These are phyloP conservation scores for Aspergillus ostianus DNA, from an alignment of 495 filamentous ascomycete species.

Conservation along the genomic window DNA sequence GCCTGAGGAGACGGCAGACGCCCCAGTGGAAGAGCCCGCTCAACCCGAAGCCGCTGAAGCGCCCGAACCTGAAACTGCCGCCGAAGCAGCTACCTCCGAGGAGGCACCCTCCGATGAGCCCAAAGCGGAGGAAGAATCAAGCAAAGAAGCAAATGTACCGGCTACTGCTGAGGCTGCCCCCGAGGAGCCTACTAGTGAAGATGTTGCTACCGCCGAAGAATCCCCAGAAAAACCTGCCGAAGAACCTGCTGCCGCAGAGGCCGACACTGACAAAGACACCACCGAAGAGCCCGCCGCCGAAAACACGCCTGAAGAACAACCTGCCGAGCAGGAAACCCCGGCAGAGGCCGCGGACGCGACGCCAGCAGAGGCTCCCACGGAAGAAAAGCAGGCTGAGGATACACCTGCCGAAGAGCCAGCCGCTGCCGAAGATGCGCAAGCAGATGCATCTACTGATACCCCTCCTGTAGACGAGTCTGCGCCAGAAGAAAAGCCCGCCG, in stretches of 20 bases:
- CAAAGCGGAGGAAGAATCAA: conserved; percentile 1
- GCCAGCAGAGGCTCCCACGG: neutral
- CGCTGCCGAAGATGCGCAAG: conserved; percentile 5
- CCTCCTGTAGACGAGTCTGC: conserved; percentile 8
- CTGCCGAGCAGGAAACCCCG: conserved; percentile 15
- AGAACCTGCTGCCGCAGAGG: conserved; percentile 14
- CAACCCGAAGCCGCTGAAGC: neutral
- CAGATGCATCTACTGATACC: conserved; percentile 11
- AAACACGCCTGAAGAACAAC: neutral
- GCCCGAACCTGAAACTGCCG: neutral
- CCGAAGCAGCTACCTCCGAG: neutral
- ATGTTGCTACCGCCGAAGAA: conserved; percentile 14
- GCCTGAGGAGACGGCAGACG: conserved; percentile 5
- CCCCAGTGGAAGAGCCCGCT: conserved; percentile 2
- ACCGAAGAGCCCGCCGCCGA: conserved; percentile 17
- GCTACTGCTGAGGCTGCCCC: conserved; percentile 1
- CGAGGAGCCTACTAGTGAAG: conserved; percentile 14
- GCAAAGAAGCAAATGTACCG: neutral
- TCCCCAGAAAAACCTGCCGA: conserved; percentile 10
- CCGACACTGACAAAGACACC: conserved; percentile 8
- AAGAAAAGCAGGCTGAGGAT: conserved; percentile 7
- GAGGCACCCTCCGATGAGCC: neutral
- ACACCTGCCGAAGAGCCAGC: conserved; percentile 13
- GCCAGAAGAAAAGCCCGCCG: conserved; percentile 11
- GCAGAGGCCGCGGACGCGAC: conserved; percentile 13